A percentile compares a stretch with the other conserved stretches of the same genome.
These are phyloP conservation scores for Saccharomyces hybrid DNA, from an alignment of 1,139 yeast genomes.

Conservation along the genomic window DNA sequence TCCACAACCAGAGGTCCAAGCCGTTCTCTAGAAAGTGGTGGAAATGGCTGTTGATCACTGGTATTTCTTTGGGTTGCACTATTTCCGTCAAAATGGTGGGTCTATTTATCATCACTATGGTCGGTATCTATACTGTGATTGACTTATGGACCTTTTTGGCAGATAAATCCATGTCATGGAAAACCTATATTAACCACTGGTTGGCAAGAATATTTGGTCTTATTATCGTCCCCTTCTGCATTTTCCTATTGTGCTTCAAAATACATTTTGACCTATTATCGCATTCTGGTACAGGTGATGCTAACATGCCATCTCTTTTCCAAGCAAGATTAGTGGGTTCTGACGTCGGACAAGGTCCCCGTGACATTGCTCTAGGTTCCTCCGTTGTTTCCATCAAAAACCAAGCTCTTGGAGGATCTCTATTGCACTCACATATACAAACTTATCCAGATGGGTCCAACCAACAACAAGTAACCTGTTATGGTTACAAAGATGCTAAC, in stretches of 20 bases:
- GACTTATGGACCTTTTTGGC: conserved; percentile 67
- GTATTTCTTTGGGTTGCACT: conserved; percentile 65
- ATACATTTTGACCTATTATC: conserved; percentile 65
- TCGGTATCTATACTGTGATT: conserved; percentile 67
- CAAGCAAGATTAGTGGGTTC: conserved; percentile 87
- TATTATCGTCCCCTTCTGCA: conserved; percentile 52
- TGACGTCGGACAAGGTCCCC: conserved; percentile 75
- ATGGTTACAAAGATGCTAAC: conserved; percentile 84
- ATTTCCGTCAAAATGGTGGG: conserved; percentile 88
- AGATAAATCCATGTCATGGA: conserved; percentile 46
- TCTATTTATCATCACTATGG: conserved; percentile 61
- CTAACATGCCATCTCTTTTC: conserved; percentile 92
- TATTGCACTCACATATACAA: conserved; percentile 92
- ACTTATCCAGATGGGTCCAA: conserved; percentile 89
- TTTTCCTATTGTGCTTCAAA: conserved; percentile 60
- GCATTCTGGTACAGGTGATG: conserved; percentile 88
- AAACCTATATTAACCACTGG: conserved; percentile 54
- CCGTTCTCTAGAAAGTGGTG: conserved; percentile 83
- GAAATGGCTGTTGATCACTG: conserved; percentile 82
- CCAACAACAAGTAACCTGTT: conserved; percentile 95
- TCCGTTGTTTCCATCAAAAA: conserved; percentile 76
- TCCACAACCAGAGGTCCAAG: conserved; percentile 59
- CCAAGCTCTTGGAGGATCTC: conserved; percentile 87
- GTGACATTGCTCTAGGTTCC: conserved; percentile 74
- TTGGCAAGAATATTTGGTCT: conserved; percentile 51